Base-by-base conservation (phyloP, 2,329 filamentous ascomycete species). In the Penicillium sclerotiorum region DNA sequence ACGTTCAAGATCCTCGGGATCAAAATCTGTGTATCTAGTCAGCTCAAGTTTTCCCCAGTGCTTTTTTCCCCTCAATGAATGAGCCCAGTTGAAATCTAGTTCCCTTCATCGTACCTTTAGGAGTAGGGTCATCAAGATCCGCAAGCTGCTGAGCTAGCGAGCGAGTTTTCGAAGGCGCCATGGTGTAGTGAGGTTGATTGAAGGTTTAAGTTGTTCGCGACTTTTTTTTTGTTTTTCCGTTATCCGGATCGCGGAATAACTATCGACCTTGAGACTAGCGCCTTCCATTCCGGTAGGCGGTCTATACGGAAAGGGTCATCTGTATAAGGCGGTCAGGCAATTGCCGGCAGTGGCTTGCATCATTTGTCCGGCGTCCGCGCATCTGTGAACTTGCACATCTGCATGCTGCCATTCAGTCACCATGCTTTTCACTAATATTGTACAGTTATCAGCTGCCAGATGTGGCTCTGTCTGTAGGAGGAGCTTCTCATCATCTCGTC, bases 1-100 rank as follows among this genome's bases (percentile, higher is more conserved):
- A 53, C 84, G 82, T 58, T 82, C 75, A 45, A 81, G 73, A 48
- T 83, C 84, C 75, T 95, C 90, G 0, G 89, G 89, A 66, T 95
- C 90, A 65, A 88, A 86, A 66, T 95, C 90, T 93, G 61, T 8
- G 17, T 45, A 51, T 23, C 11, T 40, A 46, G 50, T 51, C 25
- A 58, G 47, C 35, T 32, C 20, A 22, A 8, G 2, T n/a, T 30
- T n/a, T n/a, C n/a, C n/a, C n/a, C n/a, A n/a, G n/a, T n/a, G n/a
- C n/a, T n/a, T n/a, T n/a, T n/a, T n/a, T n/a, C n/a, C n/a, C n/a
- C 25, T 13, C 3, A 28, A 4, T 28, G 9, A 7, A 28, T 8
- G 6, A 13, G 6, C 13, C 13, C 3, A 28, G 6, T 3, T 28
- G 13, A 18, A 42, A 8, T 9, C n/a, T 21, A n/a, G 46, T 36